Base-by-base conservation (phyloP, 106 monocot genomes). In the Iris macrosiphon region DNA sequence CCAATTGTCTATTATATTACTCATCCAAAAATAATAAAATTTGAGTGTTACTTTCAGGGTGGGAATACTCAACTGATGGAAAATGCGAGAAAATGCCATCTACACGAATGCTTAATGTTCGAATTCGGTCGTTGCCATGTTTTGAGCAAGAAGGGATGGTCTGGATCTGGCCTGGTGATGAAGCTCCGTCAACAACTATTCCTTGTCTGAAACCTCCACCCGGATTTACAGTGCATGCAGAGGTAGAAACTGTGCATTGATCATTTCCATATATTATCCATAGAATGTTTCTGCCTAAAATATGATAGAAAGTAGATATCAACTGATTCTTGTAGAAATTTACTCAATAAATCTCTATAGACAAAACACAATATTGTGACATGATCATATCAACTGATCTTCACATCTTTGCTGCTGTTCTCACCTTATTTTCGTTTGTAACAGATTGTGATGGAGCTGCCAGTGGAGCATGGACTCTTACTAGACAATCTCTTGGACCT, bases 71-170 rank as follows among this genome's bases (percentile, higher is more conserved):
- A 41, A 90, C 90, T 42, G 90, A 98, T 61, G 96, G 96, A 40
- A 90, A 90, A 70, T 98, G 96, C 59, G 81, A 98, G 71, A 98
- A 98, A 74, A 98, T 98, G 96, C 96, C 96, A 56, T 98, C 96
- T 0, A 98, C 90, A 1, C 65, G 66, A 14, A 75, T 72, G 77
- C 66, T 86, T 22, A 56, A 98, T 44, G 76, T 90, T 8, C 57
- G 63, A 42, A 90, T 98, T 49, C 68, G 65, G 26, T 79, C 96
- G 11, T 65, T 90, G 60, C 86, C 90, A 39, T 98, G 96, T 53
- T 90, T 98, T 45, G 96, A 83, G 55, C 76, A 87, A 24, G 96
- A 98, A 70, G 75, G 80, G 14, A 87, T 98, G 86, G 56, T 98
- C 27, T 98, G 96, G 96, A 78, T 98, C 37, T 98, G 96, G 90